Conservation (phyloP, 306 rosid genomes). For the Glycine tomentella region DNA sequence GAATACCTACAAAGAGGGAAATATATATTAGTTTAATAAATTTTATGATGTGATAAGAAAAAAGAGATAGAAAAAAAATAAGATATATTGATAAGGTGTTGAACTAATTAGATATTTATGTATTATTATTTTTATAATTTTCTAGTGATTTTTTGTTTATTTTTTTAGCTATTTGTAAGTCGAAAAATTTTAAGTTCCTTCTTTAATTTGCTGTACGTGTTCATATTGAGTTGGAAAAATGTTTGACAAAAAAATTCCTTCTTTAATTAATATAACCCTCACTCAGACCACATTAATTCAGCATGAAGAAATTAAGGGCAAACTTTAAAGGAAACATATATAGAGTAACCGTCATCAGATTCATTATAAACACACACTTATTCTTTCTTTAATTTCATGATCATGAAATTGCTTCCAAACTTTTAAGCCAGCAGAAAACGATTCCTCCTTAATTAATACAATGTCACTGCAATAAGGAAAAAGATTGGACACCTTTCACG, state of each 20-base stretch:
- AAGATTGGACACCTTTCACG: constrained; percentile 73
- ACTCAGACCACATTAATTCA: not conserved
- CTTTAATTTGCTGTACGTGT: not conserved
- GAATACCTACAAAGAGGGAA: too few species aligned
- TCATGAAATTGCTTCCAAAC: constrained; percentile 42
- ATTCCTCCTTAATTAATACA: constrained; percentile 30
- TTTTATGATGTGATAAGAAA: too few species aligned
- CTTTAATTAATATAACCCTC: too few species aligned
- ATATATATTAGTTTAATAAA: too few species aligned
- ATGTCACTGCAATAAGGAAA: constrained; percentile 52
- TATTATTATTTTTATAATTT: not conserved
- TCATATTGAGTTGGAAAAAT: not conserved
- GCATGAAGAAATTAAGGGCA: not conserved
- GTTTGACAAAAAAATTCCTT: not conserved
- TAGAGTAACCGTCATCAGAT: not conserved
- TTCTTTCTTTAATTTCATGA: constrained; percentile 26
- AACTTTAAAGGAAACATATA: not conserved
- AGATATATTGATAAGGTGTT: too few species aligned
- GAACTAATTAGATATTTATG: too few species aligned
- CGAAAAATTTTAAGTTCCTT: not conserved
- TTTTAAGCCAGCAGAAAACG: constrained; percentile 40
- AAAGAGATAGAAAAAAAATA: too few species aligned
- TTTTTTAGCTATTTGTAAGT: not conserved
- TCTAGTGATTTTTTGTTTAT: not conserved
- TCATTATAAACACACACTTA: constrained; percentile 1